These are phyloP conservation scores for Apiotrichum akiyoshidainum DNA, from an alignment of 1,284 basidiomycete species.

Conservation along the genomic window DNA sequence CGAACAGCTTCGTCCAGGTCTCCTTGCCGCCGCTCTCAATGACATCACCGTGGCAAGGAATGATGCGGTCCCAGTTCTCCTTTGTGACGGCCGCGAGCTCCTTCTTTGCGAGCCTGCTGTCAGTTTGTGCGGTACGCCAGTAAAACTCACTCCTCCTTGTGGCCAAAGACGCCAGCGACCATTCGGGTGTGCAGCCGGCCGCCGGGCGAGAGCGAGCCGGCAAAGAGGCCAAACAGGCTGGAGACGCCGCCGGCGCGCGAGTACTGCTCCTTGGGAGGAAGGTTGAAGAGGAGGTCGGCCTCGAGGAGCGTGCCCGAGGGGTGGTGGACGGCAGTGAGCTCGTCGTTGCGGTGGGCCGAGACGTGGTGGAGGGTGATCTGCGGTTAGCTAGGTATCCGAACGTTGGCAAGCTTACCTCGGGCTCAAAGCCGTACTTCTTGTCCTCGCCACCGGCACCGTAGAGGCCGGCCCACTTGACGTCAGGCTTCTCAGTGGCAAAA, in stretches of 20 bases:
- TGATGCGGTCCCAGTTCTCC: conserved; percentile 77
- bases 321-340: conserved; percentile 82
- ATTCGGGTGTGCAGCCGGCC: conserved; percentile 61
- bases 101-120: conserved; percentile 29
- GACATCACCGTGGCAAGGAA: conserved; percentile 86
- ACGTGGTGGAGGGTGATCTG: conserved; percentile 61
- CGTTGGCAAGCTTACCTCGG: conserved; percentile 58
- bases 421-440: conserved; percentile 71
- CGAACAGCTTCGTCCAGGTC: conserved; percentile 59
- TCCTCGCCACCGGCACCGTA: conserved; percentile 45
- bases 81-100: conserved; percentile 39
- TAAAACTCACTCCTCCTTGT: conserved; percentile 59
- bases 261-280: conserved; percentile 78
- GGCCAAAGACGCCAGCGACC: conserved; percentile 56
- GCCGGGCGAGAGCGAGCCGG: conserved; percentile 57
- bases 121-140: neutral
- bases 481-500: conserved; percentile 49
- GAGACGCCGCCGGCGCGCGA: conserved; percentile 57
- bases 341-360: conserved; percentile 76
- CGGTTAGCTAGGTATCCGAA: neutral
- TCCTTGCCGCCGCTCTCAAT: conserved; percentile 71
- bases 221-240: conserved; percentile 41
- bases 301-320: conserved; percentile 74
- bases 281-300: conserved; percentile 86
- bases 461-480: conserved; percentile 51